A percentile compares a stretch with the other conserved stretches of the same genome.
Evolutionary conservation across 2,329 filamentous ascomycete species (phyloP).

Genomic region (Fusarium acutatum): DNA sequence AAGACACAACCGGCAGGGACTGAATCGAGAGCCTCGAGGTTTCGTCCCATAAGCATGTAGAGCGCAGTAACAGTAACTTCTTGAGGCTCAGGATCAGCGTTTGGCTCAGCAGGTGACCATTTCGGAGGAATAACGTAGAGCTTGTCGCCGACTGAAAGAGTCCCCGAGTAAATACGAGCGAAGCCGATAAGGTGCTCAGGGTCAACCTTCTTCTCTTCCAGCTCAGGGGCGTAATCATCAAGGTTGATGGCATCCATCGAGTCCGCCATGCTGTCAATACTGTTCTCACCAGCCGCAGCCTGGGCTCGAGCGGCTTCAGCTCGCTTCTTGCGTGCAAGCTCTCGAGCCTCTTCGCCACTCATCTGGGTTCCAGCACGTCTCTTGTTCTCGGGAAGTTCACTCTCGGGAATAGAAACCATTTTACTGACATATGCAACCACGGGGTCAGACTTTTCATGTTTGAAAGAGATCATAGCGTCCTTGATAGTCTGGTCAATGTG

Average conservation of each 20-base stretch:
- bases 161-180: conserved; percentile 91
- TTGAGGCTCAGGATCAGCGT: conserved; percentile 76
- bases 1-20: conserved; percentile 96
- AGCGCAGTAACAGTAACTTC: conserved; percentile 87
- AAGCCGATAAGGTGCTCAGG: conserved; percentile 94
- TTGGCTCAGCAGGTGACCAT: conserved; percentile 82
- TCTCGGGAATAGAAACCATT: conserved; percentile 95
- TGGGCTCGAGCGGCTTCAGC: conserved; percentile 87
- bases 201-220: conserved; percentile 69
- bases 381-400: conserved; percentile 89
- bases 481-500: conserved; percentile 74
- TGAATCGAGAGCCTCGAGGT: conserved; percentile 80
- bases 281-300: conserved; percentile 61
- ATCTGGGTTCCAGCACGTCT: conserved; percentile 71
- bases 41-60: conserved; percentile 95
- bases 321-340: conserved; percentile 86
- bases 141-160: conserved; percentile 85
- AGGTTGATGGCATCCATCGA: conserved; percentile 70
- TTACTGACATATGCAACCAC: conserved; percentile 97
- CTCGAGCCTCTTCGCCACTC: conserved; percentile 88
- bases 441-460: conserved; percentile 73
- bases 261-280: conserved; percentile 65
- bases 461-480: conserved; percentile 85
- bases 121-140: conserved; percentile 94
- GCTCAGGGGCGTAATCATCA: conserved; percentile 58